These are phyloP conservation scores for Ustilago loliicola DNA, from an alignment of 1,284 basidiomycete species.

Conservation along the genomic window DNA sequence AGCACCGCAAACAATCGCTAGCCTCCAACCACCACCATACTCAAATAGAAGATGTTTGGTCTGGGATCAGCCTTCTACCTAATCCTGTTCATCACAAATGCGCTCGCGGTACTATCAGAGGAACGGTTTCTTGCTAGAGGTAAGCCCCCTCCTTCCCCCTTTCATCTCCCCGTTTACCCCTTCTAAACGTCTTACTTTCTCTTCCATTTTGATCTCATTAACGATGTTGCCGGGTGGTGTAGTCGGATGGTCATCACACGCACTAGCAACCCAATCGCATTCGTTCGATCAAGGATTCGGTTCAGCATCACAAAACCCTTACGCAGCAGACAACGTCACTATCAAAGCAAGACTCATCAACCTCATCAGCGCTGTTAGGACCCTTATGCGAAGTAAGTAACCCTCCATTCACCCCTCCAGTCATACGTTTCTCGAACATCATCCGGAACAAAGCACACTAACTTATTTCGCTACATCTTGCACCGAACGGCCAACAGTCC, in stretches of 20 bases:
- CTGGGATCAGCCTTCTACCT: constrained; percentile 72
- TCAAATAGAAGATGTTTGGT: constrained; percentile 38
- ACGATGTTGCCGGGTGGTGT: background rate
- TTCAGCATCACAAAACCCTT: constrained; percentile 23
- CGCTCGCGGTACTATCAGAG: constrained; percentile 92
- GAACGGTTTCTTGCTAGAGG: constrained; percentile 93
- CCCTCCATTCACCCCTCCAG: background rate
- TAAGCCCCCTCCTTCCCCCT: constrained; percentile 73
- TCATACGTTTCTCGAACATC: too few relatives aligned
- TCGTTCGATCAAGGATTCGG: constrained; percentile 50
- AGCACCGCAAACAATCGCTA: background rate
- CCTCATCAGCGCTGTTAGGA: constrained; percentile 91
- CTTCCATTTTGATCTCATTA: background rate
- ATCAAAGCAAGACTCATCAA: constrained; percentile 89
- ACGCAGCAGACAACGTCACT: constrained; percentile 69
- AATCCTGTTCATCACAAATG: constrained; percentile 85
- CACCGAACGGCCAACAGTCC: constrained; percentile 29
- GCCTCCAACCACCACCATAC: background rate
- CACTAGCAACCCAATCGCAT: constrained; percentile 19
- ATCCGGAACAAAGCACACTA: too few relatives aligned
- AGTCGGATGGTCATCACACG: constrained; percentile 88
- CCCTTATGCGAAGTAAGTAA: constrained; percentile 89
- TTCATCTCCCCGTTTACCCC: background rate
- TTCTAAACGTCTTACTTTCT: background rate
- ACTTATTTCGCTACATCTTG: too few relatives aligned